Conservation (phyloP, 495 filamentous ascomycete genomes). For the Cudoniella acicularis region DNA sequence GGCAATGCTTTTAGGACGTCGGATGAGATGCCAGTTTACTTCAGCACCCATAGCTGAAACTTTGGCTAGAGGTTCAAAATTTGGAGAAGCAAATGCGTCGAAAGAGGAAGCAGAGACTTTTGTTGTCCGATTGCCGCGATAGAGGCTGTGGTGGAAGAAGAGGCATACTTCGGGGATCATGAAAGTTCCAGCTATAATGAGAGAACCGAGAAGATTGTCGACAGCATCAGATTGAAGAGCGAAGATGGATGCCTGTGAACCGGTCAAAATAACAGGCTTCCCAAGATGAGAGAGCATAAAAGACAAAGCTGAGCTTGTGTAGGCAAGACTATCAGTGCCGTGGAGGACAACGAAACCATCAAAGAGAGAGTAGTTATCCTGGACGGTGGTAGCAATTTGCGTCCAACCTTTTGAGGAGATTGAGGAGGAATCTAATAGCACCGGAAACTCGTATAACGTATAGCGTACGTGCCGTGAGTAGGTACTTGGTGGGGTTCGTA, state of each 20-base stretch:
- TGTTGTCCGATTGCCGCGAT: constrained; percentile 83
- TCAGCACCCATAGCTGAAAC: constrained; percentile 77
- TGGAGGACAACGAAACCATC: constrained; percentile 97
- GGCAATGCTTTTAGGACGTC: constrained; percentile 67
- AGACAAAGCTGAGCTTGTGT: constrained; percentile 86
- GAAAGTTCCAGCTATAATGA: constrained; percentile 94
- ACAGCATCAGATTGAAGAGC: constrained; percentile 91
- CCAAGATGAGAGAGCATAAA: constrained; percentile 94
- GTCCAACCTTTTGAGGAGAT: constrained; percentile 91
- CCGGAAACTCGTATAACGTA: constrained; percentile 79
- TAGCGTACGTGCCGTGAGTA: constrained; percentile 85
- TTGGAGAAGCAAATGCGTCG: constrained; percentile 83
- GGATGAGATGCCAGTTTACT: constrained; percentile 79
- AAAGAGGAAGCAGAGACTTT: constrained; percentile 88
- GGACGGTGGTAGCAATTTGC: constrained; percentile 67
- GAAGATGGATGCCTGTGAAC: constrained; percentile 89
- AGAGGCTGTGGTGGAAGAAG: constrained; percentile 93
- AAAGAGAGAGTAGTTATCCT: constrained; percentile 82
- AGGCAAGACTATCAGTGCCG: constrained; percentile 88
- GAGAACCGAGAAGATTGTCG: constrained; percentile 88
- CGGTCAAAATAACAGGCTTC: constrained; percentile 88
- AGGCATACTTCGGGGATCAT: constrained; percentile 94
- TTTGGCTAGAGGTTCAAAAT: constrained; percentile 73
- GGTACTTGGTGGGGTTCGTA: constrained; percentile 76
- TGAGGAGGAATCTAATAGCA: constrained; percentile 85